A percentile compares a stretch with the other conserved stretches of the same genome.
Conservation (phyloP, 164 flowering plant species). For the Echeveria elegans region DNA sequence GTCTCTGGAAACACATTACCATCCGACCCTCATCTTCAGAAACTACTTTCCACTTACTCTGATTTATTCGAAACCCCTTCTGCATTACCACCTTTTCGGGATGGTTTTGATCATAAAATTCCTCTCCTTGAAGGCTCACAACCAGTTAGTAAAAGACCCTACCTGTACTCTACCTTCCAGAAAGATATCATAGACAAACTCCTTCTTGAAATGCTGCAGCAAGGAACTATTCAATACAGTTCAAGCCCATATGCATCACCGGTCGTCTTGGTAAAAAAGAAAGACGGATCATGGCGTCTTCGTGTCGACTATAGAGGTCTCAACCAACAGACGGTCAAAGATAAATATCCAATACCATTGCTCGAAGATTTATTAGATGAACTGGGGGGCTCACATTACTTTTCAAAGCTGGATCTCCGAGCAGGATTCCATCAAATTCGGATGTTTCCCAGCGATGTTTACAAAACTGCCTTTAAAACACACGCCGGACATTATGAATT, state of each 20-base stretch:
- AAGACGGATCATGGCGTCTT: background rate
- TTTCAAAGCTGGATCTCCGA: too few species aligned
- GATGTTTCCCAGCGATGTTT: constrained; percentile 8
- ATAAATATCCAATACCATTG: background rate
- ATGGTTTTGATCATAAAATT: background rate
- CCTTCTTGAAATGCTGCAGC: background rate
- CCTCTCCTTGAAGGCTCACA: background rate
- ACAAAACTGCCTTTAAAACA: constrained; percentile 13
- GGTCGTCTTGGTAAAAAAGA: too few species aligned
- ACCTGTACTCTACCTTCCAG: too few species aligned
- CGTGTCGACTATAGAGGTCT: constrained; percentile 5
- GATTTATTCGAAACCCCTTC: background rate
- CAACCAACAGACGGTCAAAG: too few species aligned
- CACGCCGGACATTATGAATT: too few species aligned
- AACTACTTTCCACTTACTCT: background rate
- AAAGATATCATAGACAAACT: too few species aligned
- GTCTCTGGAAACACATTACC: too few species aligned
- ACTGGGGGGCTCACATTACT: too few species aligned
- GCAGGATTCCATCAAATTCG: too few species aligned
- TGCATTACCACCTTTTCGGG: background rate
- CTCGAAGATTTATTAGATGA: background rate
- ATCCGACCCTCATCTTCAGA: too few species aligned
- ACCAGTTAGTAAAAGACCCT: background rate
- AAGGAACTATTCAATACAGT: too few species aligned
- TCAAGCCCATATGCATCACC: too few species aligned